These are phyloP conservation scores for Neovahlkampfia damariscottae DNA, from an alignment of 78 protist species.

Conservation along the genomic window DNA sequence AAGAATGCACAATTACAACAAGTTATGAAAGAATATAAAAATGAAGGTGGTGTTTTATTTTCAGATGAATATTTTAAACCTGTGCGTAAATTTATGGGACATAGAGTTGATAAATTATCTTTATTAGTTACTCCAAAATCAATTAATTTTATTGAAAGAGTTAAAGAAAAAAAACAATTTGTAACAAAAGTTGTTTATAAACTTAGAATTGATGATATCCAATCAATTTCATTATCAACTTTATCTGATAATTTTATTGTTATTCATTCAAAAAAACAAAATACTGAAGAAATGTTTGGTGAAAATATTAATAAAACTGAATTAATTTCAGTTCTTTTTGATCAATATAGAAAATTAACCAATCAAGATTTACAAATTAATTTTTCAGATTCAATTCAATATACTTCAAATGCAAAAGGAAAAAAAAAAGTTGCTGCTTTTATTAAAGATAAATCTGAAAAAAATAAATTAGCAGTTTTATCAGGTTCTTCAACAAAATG, in stretches of 20 bases:
- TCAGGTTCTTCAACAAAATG: neutral
- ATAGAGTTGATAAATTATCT: neutral
- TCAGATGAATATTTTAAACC: neutral
- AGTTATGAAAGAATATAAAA: neutral
- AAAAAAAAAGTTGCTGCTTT: neutral
- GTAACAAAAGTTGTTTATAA: neutral
- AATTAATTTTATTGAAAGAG: neutral
- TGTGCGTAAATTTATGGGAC: neutral
- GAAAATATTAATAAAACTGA: neutral
- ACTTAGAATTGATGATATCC: neutral
- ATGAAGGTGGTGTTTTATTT: neutral
- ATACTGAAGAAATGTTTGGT: neutral
- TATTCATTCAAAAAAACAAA: neutral
- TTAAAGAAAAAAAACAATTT: neutral
- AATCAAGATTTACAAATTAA: neutral
- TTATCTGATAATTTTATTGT: neutral
- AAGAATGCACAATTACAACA: neutral
- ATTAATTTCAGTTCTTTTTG: neutral
- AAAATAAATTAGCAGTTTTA: neutral
- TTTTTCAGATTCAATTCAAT: neutral
- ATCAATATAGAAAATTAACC: neutral
- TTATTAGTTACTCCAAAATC: neutral
- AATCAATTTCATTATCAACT: neutral
- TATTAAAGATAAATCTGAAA: neutral
- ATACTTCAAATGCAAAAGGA: neutral